Percentiles rank a stretch among this genome's conserved stretches.
phyloP scores from a whole-genome alignment of 768 basidiomycete species.

The Amanita rubescens region DNA sequence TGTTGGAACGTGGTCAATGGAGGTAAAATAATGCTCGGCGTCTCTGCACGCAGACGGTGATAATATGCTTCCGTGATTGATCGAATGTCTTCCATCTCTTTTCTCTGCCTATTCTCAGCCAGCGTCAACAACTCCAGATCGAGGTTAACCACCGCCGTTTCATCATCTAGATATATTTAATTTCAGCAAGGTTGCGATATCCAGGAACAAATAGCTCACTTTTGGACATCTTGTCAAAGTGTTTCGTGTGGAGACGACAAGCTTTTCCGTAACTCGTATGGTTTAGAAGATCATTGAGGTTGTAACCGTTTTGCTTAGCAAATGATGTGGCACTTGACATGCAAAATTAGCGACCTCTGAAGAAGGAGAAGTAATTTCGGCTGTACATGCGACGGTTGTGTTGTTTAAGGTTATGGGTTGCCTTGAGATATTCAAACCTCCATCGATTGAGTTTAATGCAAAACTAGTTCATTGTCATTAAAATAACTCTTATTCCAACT shows the following conservation, averaged over 20 bases:
- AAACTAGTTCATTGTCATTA: neutral
- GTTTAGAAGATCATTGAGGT: constrained; percentile 31
- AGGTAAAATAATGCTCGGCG: constrained; percentile 30
- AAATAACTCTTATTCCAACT: neutral
- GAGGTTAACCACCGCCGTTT: constrained; percentile 13
- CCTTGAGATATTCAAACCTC: neutral
- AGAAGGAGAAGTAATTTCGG: too few species aligned
- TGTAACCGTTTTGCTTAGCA: constrained; percentile 36
- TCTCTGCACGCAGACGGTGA: constrained; percentile 32
- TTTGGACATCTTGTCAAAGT: constrained; percentile 29
- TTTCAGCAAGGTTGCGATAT: constrained; percentile 18
- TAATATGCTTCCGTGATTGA: constrained; percentile 32
- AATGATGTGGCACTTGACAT: constrained; percentile 26
- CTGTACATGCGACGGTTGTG: neutral
- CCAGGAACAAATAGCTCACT: neutral
- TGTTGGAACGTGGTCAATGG: constrained; percentile 39
- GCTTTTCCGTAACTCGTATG: constrained; percentile 32
- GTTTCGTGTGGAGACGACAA: constrained; percentile 26
- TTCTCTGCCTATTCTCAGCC: constrained; percentile 16
- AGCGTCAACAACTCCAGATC: constrained; percentile 18
- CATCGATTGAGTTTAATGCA: neutral
- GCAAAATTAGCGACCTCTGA: neutral
- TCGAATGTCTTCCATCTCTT: constrained; percentile 15
- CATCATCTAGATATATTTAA: constrained; percentile 19
- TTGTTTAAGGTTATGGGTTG: constrained; percentile 14